These are phyloP conservation scores for Arthrobotrys sinensis DNA, from an alignment of 2,329 filamentous ascomycete species.

Conservation along the genomic window DNA sequence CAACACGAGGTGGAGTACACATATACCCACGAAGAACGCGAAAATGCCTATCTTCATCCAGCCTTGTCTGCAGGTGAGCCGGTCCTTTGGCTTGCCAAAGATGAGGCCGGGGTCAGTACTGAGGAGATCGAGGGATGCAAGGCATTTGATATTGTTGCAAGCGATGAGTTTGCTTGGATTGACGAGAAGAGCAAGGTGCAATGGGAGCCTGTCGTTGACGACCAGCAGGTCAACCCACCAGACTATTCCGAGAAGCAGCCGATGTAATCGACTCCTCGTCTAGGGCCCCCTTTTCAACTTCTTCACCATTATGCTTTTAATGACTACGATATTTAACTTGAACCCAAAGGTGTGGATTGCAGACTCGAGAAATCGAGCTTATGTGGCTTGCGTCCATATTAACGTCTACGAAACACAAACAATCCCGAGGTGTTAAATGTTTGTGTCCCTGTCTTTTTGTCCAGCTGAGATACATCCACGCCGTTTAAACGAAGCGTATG, in stretches of 20 bases:
- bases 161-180: slow-evolving; percentile 81
- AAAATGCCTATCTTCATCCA: slow-evolving; percentile 82
- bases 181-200: slow-evolving; percentile 78
- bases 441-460: background rate
- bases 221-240: slow-evolving; percentile 73
- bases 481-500: slow-evolving; percentile 31
- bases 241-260: slow-evolving; percentile 73
- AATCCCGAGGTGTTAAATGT: slow-evolving; percentile 20
- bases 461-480: slow-evolving; percentile 15
- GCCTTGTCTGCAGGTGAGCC: slow-evolving; percentile 76
- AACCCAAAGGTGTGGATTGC: background rate
- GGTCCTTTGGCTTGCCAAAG: slow-evolving; percentile 87
- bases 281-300: slow-evolving; percentile 10
- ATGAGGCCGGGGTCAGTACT: slow-evolving; percentile 79
- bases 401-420: background rate
- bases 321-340: slow-evolving; percentile 55
- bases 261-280: slow-evolving; percentile 33
- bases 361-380: background rate
- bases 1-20: slow-evolving; percentile 72
- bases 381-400: background rate
- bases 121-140: slow-evolving; percentile 82
- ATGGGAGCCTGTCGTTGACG: slow-evolving; percentile 70
- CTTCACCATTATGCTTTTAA: slow-evolving; percentile 44
- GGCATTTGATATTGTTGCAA: slow-evolving; percentile 80
- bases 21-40: slow-evolving; percentile 76